Evolutionary conservation across 2,329 filamentous ascomycete genomes (phyloP), one percentile per base, ranked within the genome.

Genomic region (Clonostachys sp.): DNA sequence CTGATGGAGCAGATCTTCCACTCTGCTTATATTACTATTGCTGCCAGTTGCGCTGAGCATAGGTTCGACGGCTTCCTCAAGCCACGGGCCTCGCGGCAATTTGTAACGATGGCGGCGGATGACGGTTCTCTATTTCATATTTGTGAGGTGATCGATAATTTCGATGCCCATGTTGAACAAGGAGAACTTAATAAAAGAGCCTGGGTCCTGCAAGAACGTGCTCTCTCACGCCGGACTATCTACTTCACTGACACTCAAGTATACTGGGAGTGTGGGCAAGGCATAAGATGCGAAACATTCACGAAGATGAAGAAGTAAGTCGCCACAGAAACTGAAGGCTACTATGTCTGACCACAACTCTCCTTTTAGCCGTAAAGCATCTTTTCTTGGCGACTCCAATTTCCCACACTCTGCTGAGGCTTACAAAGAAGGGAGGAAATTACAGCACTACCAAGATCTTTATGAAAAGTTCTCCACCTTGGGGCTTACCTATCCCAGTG

Each of bases 131-230:
- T 51, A n/a, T 30, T 44, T 13, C 24, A 24, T 24, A 9, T 24
- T 8, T 24, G 24, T 24, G 24, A 24, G 24, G 24, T 24, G 24
- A 56, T 66, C 2, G 65, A 68, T 43, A 51, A 69, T 48, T 71
- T 70, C 50, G 41, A 57, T 5, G 12, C 34, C 13, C 49, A 71
- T 12, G 66, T 71, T 1, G 52, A 61, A 2, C 42, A 61, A 1
- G 53, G 60, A 1, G 13, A 50, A 2, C 51, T 73, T 4, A 67
- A 60, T 45, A 51, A 48, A 6, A 55, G 68, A 2, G 68, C 61
- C 0, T 72, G 68, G 69, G 68, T 70, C 1, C 42, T 70, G 4
- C 68, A 72, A 48, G 69, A 72, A 48, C 53, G 61, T 16, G 61
- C 58, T 0, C 53, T 72, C 4, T 58, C 67, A 0, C 57, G 60